Evolutionary conservation across 129 eudicot genomes (phyloP).

Genomic region (Scalesia atractyloides): DNA sequence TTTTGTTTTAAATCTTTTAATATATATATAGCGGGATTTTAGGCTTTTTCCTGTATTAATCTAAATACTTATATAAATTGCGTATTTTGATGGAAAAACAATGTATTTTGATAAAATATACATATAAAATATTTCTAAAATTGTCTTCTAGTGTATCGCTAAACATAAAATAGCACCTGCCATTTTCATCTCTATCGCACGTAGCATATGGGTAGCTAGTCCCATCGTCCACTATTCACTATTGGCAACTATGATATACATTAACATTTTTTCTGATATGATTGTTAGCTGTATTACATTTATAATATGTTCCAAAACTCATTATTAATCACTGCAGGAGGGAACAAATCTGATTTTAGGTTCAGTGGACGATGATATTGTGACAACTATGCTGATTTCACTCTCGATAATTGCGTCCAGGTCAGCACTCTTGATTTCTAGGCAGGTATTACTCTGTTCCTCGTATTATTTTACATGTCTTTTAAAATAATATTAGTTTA

Average conservation of each 20-base stretch:
- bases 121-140: no score
- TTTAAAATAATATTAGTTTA: not conserved
- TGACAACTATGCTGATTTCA: constrained; percentile 62
- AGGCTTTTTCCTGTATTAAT: no score
- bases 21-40: no score
- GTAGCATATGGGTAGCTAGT: no score
- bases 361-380: constrained; percentile 54
- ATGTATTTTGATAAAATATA: no score
- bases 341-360: constrained; percentile 66
- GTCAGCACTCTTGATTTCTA: constrained; percentile 52
- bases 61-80: no score
- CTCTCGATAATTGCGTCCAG: constrained; percentile 74
- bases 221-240: no score
- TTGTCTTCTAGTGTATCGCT: no score
- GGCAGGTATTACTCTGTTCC: constrained; percentile 54
- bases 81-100: no score
- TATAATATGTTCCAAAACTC: constrained; percentile 20
- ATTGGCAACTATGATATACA: not conserved
- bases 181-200: no score
- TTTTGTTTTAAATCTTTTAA: no score
- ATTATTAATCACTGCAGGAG: constrained; percentile 44
- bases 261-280: not conserved
- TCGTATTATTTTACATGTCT: not conserved
- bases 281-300: constrained; percentile 3
- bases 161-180: no score